Evolutionary conservation across 768 basidiomycete genomes (phyloP).

Genomic region (Tylopilus subfusipes): DNA sequence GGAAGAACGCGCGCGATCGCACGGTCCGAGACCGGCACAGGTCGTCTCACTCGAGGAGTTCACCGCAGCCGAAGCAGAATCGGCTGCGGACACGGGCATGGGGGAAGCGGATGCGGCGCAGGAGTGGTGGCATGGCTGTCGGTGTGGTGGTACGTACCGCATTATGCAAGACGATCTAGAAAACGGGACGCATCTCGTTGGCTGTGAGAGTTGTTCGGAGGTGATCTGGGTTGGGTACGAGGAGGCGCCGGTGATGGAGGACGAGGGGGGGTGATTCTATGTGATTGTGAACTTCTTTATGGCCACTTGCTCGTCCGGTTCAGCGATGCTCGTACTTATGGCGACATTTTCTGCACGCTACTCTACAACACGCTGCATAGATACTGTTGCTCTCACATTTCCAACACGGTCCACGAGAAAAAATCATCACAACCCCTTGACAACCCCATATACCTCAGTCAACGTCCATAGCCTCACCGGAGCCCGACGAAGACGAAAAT

Average conservation of each 20-base stretch:
- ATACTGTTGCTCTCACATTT: not conserved
- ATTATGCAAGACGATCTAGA: conserved; percentile 63
- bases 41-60: conserved; percentile 79
- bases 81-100: conserved; percentile 6
- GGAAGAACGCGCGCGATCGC: conserved; percentile 5
- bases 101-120: conserved; percentile 27
- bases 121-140: conserved; percentile 59
- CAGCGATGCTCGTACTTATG: too few species aligned
- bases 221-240: conserved; percentile 86
- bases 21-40: conserved; percentile 66
- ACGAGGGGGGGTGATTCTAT: conserved; percentile 5
- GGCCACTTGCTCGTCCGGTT: too few species aligned
- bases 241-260: conserved; percentile 33
- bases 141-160: conserved; percentile 68
- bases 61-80: not conserved
- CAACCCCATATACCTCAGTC: conserved; percentile 22
- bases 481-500: conserved; percentile 9
- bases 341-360: not conserved
- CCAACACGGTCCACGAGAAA: not conserved
- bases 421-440: not conserved
- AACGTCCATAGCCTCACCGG: conserved; percentile 27
- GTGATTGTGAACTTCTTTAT: too few species aligned
- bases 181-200: conserved; percentile 64
- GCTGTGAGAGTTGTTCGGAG: conserved; percentile 76
- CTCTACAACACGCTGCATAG: not conserved